Base-by-base conservation (phyloP, 768 basidiomycete genomes). In the Naganishia friedmannii region DNA sequence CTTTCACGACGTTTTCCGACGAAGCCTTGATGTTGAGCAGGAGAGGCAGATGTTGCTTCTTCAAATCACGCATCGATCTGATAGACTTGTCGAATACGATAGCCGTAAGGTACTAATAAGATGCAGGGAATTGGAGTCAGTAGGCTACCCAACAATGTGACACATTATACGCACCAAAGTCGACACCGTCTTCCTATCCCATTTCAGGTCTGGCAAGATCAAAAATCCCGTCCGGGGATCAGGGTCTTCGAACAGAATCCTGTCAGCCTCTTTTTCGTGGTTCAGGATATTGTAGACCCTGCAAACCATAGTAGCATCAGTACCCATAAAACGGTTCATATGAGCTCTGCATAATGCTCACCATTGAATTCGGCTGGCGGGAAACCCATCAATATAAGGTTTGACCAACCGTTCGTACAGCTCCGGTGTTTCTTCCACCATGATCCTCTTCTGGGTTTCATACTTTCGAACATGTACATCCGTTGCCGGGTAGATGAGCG, bases 161-260 rank as follows among this genome's bases (percentile, higher is more conserved):
- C n/a, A n/a, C n/a, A n/a, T n/a, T n/a, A n/a, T 29, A 72, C 77
- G 67, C 39, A 79, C 79, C 66, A 99, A 84, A 0, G 91, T 86
- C 0, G 86, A 81, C n/a, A 90, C 73, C 0, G 87, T 90, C 28
- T 83, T 85, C 32, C 88, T 85, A 78, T 98, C 93, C 95, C 95
- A 98, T 83, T 97, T 98, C 87, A 96, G 90, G 81, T 99, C 95
- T 0, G 95, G 95, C 0, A 96, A 82, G 67, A 99, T 88, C 46
- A 95, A 73, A 76, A 90, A 96, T 34, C 86, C 86, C 3, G 70
- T 73, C 6, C 85, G 83, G 0, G 86, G 79, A 68, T 82, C 78
- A 1, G 80, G 71, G 56, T 85, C 84, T 21, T 88, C 85, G 76
- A 85, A 88, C 23, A 96, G 81, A 28, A 97, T 80, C 53, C 88